Evolutionary conservation across 768 basidiomycete species (phyloP), one percentile per base, ranked within the genome.

Genomic region (Naematelia aurantialba): DNA sequence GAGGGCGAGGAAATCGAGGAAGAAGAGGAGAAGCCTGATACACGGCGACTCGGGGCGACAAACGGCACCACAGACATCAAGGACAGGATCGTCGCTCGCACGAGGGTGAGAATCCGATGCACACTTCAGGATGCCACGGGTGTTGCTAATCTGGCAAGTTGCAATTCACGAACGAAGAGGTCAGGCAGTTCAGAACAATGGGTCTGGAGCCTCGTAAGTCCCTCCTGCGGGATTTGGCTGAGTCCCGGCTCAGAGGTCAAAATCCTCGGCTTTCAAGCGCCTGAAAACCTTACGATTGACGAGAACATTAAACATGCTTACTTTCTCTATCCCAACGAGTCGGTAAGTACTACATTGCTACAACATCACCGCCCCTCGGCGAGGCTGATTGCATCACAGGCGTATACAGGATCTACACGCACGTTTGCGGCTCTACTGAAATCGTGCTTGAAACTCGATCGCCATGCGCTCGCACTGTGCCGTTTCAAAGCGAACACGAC

Each of bases 271-370:
- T 98, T 97, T 81, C 91, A 92, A 73, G 81, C 87, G 54, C 82
- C 81, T 12, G 76, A 76, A 4, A 82, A 87, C 63, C 81, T 98
- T 1, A 78, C 79, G 1, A 88, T 93, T 65, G 88, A 92, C 72
- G 90, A 97, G 72, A 94, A 93, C 65, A 77, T 96, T 70, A 94
- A 91, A 70, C 92, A 97, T 77, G 87, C 92, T 0, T 77, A 84
- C 47, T 98, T 98, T 74, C 83, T 98, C 56, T 89, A 91, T 74
- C 96, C 96, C 0, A 87, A 93, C 68, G 96, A 99, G 74, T 79
- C 84, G 78, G 94, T 91, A 62, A 55, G 82, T 75, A 3, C 17
- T 30, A 50, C 39, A 52, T 21, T 45, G 22, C 17, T 12, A 25
- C n/a, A 39, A 27, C 49, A 0, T 24, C 30, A n/a, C n/a, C n/a